phyloP scores from a whole-genome alignment of 345 rosid genomes.

The Salix caprea region DNA sequence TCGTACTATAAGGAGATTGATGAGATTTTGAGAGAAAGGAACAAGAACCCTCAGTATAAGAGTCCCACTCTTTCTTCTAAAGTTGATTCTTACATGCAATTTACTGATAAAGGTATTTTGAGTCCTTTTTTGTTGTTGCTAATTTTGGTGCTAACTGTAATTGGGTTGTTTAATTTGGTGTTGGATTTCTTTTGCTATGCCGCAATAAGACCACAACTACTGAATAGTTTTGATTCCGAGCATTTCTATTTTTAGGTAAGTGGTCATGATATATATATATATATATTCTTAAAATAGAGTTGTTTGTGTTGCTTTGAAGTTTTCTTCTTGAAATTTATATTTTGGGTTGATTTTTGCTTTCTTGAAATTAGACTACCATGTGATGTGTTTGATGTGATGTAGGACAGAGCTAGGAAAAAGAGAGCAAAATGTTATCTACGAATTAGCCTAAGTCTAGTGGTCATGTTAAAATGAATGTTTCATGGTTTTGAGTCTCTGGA shows the following conservation, averaged over 20 bases:
- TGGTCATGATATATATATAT: not conserved
- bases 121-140: not conserved
- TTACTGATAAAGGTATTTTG: slow-evolving; percentile 79
- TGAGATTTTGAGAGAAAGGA: slow-evolving; percentile 83
- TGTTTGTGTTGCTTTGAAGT: too few species aligned
- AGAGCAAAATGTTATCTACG: not conserved
- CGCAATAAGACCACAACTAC: not conserved
- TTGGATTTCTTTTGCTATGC: not conserved
- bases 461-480: not conserved
- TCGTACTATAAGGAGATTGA: slow-evolving; percentile 93
- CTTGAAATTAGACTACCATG: not conserved
- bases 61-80: slow-evolving; percentile 54
- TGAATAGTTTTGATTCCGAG: not conserved
- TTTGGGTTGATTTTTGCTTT: not conserved
- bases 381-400: not conserved
- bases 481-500: not conserved
- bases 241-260: not conserved
- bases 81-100: slow-evolving; percentile 83
- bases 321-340: not conserved
- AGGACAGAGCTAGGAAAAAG: not conserved
- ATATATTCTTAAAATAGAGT: not conserved
- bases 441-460: not conserved
- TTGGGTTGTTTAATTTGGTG: not conserved
- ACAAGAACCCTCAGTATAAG: slow-evolving; percentile 65
- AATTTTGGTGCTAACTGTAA: not conserved